Conservation (phyloP, 192 early-diverging fungal genomes). For the Linnemannia schmuckeri region DNA sequence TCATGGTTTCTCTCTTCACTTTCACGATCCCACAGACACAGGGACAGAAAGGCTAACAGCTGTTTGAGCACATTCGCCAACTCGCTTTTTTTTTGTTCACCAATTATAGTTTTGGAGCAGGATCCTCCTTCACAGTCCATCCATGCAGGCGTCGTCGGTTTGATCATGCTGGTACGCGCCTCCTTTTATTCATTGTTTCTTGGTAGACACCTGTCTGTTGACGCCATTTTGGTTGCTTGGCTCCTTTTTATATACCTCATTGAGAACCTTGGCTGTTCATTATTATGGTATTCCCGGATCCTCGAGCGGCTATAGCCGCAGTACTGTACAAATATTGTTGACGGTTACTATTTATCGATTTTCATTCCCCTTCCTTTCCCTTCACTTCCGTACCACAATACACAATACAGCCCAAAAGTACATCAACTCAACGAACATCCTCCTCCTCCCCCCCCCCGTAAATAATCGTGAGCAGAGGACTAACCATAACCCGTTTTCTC, state of each 20-base stretch:
- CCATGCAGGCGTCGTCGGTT: conserved; percentile 31
- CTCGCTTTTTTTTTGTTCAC: not conserved
- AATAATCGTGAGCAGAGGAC: not conserved
- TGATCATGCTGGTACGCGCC: conserved; percentile 50
- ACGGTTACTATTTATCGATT: not conserved
- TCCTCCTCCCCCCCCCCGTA: not conserved
- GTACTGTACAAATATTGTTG: not conserved
- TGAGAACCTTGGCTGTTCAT: not conserved
- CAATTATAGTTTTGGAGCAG: conserved; percentile 32
- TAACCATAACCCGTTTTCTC: not conserved
- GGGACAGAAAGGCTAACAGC: not conserved
- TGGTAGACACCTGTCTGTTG: not conserved
- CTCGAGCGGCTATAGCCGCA: not conserved
- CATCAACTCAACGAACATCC: not conserved
- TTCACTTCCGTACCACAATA: not conserved
- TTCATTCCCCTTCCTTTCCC: conserved; percentile 12
- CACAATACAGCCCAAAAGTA: not conserved
- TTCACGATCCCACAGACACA: not conserved
- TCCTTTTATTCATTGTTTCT: not conserved
- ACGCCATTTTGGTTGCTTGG: not conserved
- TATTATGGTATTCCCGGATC: not conserved
- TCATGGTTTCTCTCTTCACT: not conserved
- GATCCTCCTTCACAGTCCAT: conserved; percentile 42
- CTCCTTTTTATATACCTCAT: not conserved
- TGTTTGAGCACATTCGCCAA: not conserved